Evolutionary conservation across 352 stramenopile genomes (phyloP), one percentile per base, ranked within the genome.

Genomic region (Pythium brassicae): DNA sequence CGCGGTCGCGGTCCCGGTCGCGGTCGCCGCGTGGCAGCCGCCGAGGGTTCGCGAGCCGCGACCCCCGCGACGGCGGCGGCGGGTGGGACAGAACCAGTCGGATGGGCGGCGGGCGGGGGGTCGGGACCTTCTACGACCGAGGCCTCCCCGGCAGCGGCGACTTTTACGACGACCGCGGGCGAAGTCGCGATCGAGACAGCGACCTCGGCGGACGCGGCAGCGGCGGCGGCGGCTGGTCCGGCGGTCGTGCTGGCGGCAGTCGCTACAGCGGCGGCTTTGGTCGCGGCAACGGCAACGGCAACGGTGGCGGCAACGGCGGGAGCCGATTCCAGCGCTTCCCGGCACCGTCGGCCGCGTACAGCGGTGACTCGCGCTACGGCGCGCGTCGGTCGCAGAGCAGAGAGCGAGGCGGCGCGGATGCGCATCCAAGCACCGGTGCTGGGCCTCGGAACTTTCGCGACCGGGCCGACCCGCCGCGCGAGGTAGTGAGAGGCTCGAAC

Each of bases 21-120:
- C 77, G 84, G 46, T 89, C 77, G 2, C 79, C 79, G 32, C 66
- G 68, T 44, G 68, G 75, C 1, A 74, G 81, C 37, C 79, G 76
- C 15, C 19, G 53, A 22, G 76, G 75, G 20, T 79, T 79, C 50
- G 72, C 47, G 23, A 52, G 23, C 4, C 54, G 45, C 19, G 53
- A 59, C 42, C 44, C 47, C 34, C 53, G 53, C 14, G 48, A 59
- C 19, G 29, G 55, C 14, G 29, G 55, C 14, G 32, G 32, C 32
- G 32, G 32, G 32, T 59, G 60, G 47, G 52, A 66, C 19, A 48
- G 40, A 42, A 51, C 4, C 23, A 46, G 53, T 53, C 53, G 59
- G 26, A 50, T 71, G 17, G 69, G 72, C 52, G 71, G 69, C 25
- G 50, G 59, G 50, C 44, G 53, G 12, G 55, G 59, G 11, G 56